A percentile compares a stretch with the other conserved stretches of the same genome.
Conservation (phyloP, 2,329 filamentous ascomycete genomes). For the Coniochaeta prunicola region DNA sequence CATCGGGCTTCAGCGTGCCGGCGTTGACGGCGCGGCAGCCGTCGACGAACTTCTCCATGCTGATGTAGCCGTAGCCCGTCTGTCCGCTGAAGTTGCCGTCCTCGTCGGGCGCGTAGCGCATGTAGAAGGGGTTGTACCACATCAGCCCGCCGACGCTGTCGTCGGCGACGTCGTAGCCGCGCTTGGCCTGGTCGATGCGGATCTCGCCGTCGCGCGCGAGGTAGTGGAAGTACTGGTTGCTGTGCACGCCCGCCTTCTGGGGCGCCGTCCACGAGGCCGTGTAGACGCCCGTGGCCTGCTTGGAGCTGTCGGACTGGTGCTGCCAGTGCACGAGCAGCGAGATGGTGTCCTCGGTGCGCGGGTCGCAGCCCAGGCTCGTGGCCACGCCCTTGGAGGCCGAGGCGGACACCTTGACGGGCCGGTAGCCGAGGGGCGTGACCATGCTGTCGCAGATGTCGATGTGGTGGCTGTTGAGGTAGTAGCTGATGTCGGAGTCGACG, state of each 20-base stretch:
- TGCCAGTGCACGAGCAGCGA: constrained; percentile 85
- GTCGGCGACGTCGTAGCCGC: constrained; percentile 90
- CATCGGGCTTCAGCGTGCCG: constrained; percentile 61
- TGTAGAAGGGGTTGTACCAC: constrained; percentile 95
- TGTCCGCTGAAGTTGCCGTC: constrained; percentile 92
- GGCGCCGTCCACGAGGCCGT: constrained; percentile 94
- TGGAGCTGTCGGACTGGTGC: constrained; percentile 59
- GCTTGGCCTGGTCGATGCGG: constrained; percentile 85
- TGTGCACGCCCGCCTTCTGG: constrained; percentile 88
- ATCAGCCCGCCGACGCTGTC: constrained; percentile 63
- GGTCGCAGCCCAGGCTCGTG: constrained; percentile 67
- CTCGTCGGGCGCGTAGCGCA: constrained; percentile 90
- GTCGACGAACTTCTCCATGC: constrained; percentile 93
- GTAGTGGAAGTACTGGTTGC: constrained; percentile 96
- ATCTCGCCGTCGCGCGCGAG: constrained; percentile 80
- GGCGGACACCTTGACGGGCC: constrained; percentile 71
- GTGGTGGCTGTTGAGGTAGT: constrained; percentile 95
- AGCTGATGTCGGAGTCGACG: constrained; percentile 85
- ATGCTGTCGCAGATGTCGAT: constrained; percentile 89
- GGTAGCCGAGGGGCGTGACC: constrained; percentile 66
- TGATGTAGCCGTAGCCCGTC: constrained; percentile 87
- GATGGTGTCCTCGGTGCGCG: constrained; percentile 87
- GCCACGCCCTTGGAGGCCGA: constrained; percentile 74
- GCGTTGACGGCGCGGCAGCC: constrained; percentile 74
- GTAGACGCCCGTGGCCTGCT: constrained; percentile 80